These are phyloP conservation scores for Rosa rugosa DNA, from an alignment of 306 rosid genomes.

Conservation along the genomic window DNA sequence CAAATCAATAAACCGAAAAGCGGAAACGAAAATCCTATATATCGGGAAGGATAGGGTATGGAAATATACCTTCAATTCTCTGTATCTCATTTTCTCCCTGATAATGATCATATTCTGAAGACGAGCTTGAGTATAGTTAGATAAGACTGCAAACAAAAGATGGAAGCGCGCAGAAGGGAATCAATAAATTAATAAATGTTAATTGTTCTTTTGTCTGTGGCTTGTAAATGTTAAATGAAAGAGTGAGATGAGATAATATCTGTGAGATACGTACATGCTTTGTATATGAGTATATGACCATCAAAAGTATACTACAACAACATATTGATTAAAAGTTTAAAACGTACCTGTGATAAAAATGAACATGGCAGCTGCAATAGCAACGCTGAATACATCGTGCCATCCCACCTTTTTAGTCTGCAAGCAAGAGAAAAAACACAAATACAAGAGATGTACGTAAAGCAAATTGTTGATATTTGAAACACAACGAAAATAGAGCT, in stretches of 20 bases:
- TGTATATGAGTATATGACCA: too few relatives aligned
- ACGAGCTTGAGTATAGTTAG: background rate
- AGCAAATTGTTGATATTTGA: background rate
- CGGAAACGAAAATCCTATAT: too few relatives aligned
- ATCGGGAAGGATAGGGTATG: background rate
- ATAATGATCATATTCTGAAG: background rate
- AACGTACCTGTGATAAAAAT: background rate
- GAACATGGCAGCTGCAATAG: constrained; percentile 70
- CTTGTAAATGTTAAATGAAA: background rate
- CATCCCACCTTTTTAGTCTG: constrained; percentile 90
- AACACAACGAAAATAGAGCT: background rate
- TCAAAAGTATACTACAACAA: too few relatives aligned
- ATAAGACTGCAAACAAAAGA: background rate
- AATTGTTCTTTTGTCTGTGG: background rate
- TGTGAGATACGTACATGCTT: too few relatives aligned
- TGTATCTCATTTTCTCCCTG: background rate
- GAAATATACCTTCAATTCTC: background rate
- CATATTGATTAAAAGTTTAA: background rate
- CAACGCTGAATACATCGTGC: constrained; percentile 94
- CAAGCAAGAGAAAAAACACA: constrained; percentile 20
- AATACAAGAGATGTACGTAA: background rate
- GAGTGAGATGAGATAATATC: background rate
- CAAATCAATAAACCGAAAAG: too few relatives aligned
- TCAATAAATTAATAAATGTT: background rate
- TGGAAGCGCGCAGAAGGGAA: background rate